A percentile compares a stretch with the other conserved stretches of the same genome.
Conservation (phyloP, 2,329 filamentous ascomycete species). For the Gnomoniopsis sp. region DNA sequence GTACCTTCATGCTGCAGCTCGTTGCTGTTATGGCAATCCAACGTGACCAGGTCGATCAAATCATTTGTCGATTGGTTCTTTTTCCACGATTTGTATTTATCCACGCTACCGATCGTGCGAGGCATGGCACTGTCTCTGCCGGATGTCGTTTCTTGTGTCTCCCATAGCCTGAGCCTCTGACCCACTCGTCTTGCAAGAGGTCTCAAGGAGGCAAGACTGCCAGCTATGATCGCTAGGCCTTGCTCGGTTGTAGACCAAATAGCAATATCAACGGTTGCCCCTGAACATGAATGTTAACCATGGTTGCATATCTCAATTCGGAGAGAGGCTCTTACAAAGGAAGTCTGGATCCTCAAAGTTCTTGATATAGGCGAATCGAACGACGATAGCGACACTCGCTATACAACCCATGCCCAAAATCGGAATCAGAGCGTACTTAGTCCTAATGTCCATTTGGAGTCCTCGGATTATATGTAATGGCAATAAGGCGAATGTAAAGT, state of each 20-base stretch:
- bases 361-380: constrained; percentile 37
- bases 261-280: constrained; percentile 39
- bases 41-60: too few relatives aligned
- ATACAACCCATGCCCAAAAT: constrained; percentile 56
- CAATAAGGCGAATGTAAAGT: constrained; percentile 49
- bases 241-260: constrained; percentile 48
- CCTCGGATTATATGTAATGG: constrained; percentile 53
- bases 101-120: too few relatives aligned
- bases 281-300: constrained; percentile 18
- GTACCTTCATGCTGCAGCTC: too few relatives aligned
- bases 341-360: constrained; percentile 38
- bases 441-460: constrained; percentile 49
- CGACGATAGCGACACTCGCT: constrained; percentile 41
- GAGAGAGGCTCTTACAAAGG: constrained; percentile 32
- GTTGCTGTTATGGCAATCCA: too few relatives aligned
- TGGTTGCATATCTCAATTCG: background rate
- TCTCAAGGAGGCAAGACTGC: constrained; percentile 43
- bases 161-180: too few relatives aligned
- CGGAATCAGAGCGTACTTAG: constrained; percentile 48
- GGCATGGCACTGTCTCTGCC: too few relatives aligned
- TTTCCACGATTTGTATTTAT: too few relatives aligned
- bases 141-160: too few relatives aligned
- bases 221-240: constrained; percentile 45
- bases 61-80: too few relatives aligned
- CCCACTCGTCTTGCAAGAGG: too few relatives aligned